A percentile compares a stretch with the other conserved stretches of the same genome.
Conservation (phyloP, 352 stramenopile species). For the Pythium chondricola region DNA sequence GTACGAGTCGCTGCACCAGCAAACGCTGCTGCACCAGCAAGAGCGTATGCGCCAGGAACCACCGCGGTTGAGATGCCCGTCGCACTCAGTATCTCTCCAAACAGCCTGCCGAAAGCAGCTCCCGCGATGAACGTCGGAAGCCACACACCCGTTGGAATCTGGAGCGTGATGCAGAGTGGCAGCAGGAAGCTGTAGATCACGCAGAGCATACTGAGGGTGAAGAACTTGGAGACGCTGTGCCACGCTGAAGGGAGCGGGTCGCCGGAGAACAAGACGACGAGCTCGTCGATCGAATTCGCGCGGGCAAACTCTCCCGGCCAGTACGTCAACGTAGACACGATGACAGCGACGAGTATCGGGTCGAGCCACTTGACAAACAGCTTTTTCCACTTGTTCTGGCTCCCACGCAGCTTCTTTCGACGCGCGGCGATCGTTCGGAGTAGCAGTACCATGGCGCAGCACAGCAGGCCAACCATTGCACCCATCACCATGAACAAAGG, state of each 20-base stretch:
- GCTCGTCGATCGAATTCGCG: slow-evolving; percentile 46
- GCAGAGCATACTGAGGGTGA: slow-evolving; percentile 43
- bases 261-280: slow-evolving; percentile 57
- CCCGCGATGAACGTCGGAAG: slow-evolving; percentile 83
- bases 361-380: slow-evolving; percentile 59
- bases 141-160: slow-evolving; percentile 78
- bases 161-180: slow-evolving; percentile 76
- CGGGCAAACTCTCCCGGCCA: slow-evolving; percentile 63
- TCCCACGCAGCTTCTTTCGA: slow-evolving; percentile 24
- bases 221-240: slow-evolving; percentile 59
- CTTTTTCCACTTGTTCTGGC: slow-evolving; percentile 41
- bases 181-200: slow-evolving; percentile 54
- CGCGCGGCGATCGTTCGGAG: slow-evolving; percentile 40
- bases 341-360: slow-evolving; percentile 49
- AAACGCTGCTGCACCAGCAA: slow-evolving; percentile 74
- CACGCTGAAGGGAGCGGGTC: slow-evolving; percentile 38
- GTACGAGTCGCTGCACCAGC: slow-evolving; percentile 63
- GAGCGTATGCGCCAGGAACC: slow-evolving; percentile 66
- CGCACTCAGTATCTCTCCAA: slow-evolving; percentile 45
- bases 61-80: slow-evolving; percentile 16
- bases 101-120: slow-evolving; percentile 71
- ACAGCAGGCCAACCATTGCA: slow-evolving; percentile 45
- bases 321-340: slow-evolving; percentile 64
- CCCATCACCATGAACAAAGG: slow-evolving; percentile 61
- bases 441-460: slow-evolving; percentile 49